Evolutionary conservation across 2,329 filamentous ascomycete genomes (phyloP).

Genomic region (Parascedosporium putredinis): DNA sequence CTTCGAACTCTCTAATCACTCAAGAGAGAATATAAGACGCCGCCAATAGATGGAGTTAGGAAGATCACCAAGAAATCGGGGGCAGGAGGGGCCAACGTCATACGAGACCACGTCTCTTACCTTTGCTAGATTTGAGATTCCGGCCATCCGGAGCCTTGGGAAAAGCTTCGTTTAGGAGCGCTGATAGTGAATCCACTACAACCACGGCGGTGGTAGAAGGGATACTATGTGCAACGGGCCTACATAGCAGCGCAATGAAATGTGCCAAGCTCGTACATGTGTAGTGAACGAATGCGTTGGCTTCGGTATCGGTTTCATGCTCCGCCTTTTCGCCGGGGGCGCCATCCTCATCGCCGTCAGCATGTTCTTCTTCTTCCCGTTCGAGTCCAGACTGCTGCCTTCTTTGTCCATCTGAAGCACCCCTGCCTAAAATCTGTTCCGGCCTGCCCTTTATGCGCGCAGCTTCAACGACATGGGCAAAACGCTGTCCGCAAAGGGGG

Average conservation of each 20-base stretch:
- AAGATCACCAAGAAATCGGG: too few species aligned
- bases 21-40: not conserved
- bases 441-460: not conserved
- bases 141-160: slow-evolving; percentile 43
- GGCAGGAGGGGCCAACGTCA: not conserved
- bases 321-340: slow-evolving; percentile 9
- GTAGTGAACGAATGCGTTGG: slow-evolving; percentile 34
- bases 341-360: too few species aligned
- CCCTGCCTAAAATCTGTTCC: not conserved
- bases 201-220: slow-evolving; percentile 55
- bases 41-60: not conserved
- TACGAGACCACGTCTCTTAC: slow-evolving; percentile 15
- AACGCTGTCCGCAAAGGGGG: slow-evolving; percentile 25
- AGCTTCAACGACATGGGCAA: slow-evolving; percentile 20
- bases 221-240: slow-evolving; percentile 54
- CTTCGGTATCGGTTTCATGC: slow-evolving; percentile 11
- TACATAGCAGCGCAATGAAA: slow-evolving; percentile 62
- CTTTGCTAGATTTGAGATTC: slow-evolving; percentile 27
- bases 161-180: slow-evolving; percentile 66
- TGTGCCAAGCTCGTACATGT: slow-evolving; percentile 54
- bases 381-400: too few species aligned
- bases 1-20: not conserved
- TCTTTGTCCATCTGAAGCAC: not conserved
- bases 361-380: too few species aligned
- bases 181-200: slow-evolving; percentile 69